Evolutionary conservation across 371 early-diverging fungal species (phyloP).

Genomic region (Syncephalastrum racemosum): DNA sequence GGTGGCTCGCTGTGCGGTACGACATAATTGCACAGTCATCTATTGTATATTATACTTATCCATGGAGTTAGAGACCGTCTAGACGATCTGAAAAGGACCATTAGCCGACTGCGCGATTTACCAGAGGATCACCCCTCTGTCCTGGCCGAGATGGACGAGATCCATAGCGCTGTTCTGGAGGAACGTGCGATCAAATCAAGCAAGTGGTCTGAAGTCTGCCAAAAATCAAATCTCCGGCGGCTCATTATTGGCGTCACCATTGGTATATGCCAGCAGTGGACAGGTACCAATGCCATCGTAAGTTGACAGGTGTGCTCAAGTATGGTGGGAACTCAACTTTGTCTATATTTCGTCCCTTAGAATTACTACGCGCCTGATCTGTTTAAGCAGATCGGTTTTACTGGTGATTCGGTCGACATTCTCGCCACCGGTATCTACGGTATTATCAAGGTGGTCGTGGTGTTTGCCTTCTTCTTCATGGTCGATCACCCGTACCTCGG

Average conservation of each 20-base stretch:
- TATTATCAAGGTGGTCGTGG: constrained; percentile 45
- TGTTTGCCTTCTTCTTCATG: constrained; percentile 43
- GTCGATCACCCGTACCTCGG: constrained; percentile 38
- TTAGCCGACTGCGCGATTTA: constrained; percentile 51
- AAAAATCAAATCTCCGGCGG: constrained; percentile 43
- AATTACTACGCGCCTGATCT: constrained; percentile 63
- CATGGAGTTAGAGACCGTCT: constrained; percentile 18
- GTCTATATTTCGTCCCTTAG: constrained; percentile 11
- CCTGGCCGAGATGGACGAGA: constrained; percentile 49
- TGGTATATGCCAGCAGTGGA: constrained; percentile 69
- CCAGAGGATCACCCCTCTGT: constrained; percentile 43
- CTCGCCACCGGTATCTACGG: constrained; percentile 55
- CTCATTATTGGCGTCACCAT: constrained; percentile 50
- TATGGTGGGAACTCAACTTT: neutral
- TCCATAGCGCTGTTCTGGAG: constrained; percentile 37
- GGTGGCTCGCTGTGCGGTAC: constrained; percentile 58
- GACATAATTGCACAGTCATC: too few species aligned
- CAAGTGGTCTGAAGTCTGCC: constrained; percentile 49
- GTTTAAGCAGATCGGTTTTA: constrained; percentile 47
- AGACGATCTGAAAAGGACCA: constrained; percentile 45
- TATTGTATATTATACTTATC: neutral
- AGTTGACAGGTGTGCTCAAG: constrained; percentile 6
- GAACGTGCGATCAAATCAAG: constrained; percentile 50
- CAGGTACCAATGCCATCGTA: constrained; percentile 67
- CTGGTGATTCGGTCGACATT: constrained; percentile 33